These are phyloP conservation scores for Bathelium albidoporum DNA, from an alignment of 495 filamentous ascomycete species.

Conservation along the genomic window DNA sequence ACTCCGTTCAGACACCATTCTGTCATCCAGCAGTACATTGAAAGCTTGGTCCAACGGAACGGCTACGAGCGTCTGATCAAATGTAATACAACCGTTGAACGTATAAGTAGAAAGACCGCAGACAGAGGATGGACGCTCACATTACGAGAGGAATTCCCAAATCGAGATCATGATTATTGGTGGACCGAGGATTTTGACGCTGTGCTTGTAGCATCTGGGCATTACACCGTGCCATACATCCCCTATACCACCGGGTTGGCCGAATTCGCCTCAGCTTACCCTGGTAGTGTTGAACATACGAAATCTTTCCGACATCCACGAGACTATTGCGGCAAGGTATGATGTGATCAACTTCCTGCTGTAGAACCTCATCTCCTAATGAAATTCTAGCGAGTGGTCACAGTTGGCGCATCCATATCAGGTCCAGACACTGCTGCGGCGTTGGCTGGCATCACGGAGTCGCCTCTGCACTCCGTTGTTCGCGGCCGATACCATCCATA, in stretches of 20 bases:
- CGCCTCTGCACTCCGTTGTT: conserved; percentile 29
- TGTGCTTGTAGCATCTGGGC: conserved; percentile 71
- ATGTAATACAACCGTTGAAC: conserved; percentile 34
- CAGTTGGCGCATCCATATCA: not conserved
- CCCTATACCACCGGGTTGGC: conserved; percentile 51
- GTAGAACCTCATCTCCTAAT: not conserved
- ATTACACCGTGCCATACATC: conserved; percentile 63
- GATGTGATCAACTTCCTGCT: not conserved
- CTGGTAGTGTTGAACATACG: conserved; percentile 63
- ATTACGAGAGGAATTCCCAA: conserved; percentile 22
- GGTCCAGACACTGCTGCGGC: not conserved
- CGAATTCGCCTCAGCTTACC: conserved; percentile 48
- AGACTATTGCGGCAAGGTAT: conserved; percentile 41
- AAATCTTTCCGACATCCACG: conserved; percentile 61
- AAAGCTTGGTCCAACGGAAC: conserved; percentile 24
- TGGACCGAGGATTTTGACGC: conserved; percentile 48
- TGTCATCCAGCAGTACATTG: conserved; percentile 29
- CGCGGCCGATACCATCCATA: conserved; percentile 38
- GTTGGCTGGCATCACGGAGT: not conserved
- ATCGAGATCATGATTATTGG: conserved; percentile 29
- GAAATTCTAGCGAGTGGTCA: not conserved
- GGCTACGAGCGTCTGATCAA: conserved; percentile 29
- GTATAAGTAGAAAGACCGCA: conserved; percentile 19
- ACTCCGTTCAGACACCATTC: not conserved
- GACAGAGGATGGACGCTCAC: conserved; percentile 31